Percentiles rank a stretch among this genome's conserved stretches.
phyloP scores from a whole-genome alignment of 1,139 yeast genomes.

The Pichia sp. region DNA sequence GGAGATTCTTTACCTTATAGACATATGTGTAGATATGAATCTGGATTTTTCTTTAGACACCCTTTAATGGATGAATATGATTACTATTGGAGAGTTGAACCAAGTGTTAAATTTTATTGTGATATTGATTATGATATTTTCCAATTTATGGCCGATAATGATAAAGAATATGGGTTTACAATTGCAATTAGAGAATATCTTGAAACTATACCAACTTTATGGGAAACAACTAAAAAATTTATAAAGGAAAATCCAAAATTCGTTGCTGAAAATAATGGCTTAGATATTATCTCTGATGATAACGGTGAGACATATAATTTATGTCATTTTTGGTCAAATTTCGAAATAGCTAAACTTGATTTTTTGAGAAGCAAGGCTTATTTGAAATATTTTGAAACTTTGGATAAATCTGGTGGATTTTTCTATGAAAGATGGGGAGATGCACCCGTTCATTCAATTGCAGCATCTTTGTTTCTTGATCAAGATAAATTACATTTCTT shows the following conservation, averaged over 20 bases:
- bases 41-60: slow-evolving; percentile 64
- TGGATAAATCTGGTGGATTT: slow-evolving; percentile 77
- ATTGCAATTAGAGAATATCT: slow-evolving; percentile 50
- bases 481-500: slow-evolving; percentile 66
- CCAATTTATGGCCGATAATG: slow-evolving; percentile 55
- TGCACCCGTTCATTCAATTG: slow-evolving; percentile 84
- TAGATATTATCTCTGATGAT: slow-evolving; percentile 49
- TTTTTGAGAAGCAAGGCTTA: slow-evolving; percentile 71
- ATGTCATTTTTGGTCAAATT: slow-evolving; percentile 91
- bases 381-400: slow-evolving; percentile 56
- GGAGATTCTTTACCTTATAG: slow-evolving; percentile 35
- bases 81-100: slow-evolving; percentile 74
- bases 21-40: slow-evolving; percentile 68
- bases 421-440: slow-evolving; percentile 95
- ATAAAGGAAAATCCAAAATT: slow-evolving; percentile 39
- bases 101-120: slow-evolving; percentile 54
- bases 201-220: slow-evolving; percentile 52
- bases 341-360: slow-evolving; percentile 70
- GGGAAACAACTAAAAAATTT: slow-evolving; percentile 52
- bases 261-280: slow-evolving; percentile 43
- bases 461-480: slow-evolving; percentile 61
- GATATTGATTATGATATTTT: slow-evolving; percentile 60
- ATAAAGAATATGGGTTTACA: slow-evolving; percentile 56
- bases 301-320: slow-evolving; percentile 57
- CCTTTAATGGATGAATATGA: slow-evolving; percentile 50